Percentiles rank a stretch among this genome's conserved stretches.
phyloP scores from a whole-genome alignment of 2,329 filamentous ascomycete genomes.

The Xenosphaeropsis pyriputrescens region DNA sequence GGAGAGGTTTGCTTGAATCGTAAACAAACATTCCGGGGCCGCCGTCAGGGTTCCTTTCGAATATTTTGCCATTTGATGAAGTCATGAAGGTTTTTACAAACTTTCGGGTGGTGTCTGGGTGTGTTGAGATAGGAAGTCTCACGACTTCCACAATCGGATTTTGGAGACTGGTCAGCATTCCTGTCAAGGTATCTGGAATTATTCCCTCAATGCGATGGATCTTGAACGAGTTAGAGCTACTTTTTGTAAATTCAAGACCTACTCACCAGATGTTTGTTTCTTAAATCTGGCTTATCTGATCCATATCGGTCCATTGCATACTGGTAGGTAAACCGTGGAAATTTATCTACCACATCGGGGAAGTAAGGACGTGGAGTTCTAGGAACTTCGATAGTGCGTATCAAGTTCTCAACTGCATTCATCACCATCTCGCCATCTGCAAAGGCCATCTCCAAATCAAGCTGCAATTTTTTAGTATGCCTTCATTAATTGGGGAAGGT shows the following conservation, averaged over 20 bases:
- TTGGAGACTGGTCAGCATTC: conserved; percentile 58
- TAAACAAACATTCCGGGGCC: conserved; percentile 66
- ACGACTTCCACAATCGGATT: conserved; percentile 63
- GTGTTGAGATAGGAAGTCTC: conserved; percentile 43
- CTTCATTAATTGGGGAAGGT: background rate
- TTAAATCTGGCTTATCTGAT: conserved; percentile 82
- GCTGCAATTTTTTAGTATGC: conserved; percentile 26
- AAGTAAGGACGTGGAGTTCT: too few relatives aligned
- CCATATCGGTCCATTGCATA: conserved; percentile 71
- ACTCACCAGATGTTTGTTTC: conserved; percentile 52
- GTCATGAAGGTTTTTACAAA: conserved; percentile 63
- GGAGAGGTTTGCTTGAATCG: conserved; percentile 58
- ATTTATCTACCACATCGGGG: conserved; percentile 1
- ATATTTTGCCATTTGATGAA: conserved; percentile 36
- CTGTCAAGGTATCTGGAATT: conserved; percentile 46
- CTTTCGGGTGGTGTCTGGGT: conserved; percentile 35
- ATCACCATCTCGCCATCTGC: conserved; percentile 59
- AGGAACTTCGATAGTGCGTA: conserved; percentile 7
- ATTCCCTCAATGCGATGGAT: conserved; percentile 52
- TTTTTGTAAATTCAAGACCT: background rate
- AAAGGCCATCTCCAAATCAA: conserved; percentile 92
- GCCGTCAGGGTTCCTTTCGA: conserved; percentile 59
- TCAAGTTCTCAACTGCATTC: conserved; percentile 18
- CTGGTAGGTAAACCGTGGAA: conserved; percentile 44
- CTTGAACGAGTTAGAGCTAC: conserved; percentile 28